A percentile compares a stretch with the other conserved stretches of the same genome.
Conservation (phyloP, 129 eudicot genomes). For the Tagetes patula region DNA sequence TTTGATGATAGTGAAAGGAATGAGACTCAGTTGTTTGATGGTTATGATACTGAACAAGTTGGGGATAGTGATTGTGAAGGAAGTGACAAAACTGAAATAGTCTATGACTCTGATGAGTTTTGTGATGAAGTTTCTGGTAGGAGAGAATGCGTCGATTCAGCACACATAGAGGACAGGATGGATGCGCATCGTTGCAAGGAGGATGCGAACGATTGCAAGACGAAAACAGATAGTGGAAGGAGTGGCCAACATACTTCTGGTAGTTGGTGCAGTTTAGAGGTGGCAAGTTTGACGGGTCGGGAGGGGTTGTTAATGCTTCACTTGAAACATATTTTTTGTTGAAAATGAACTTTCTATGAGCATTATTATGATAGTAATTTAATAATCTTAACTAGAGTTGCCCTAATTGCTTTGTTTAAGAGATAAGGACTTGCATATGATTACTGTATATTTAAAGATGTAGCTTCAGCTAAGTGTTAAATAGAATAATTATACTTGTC, state of each 20-base stretch:
- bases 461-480: neutral
- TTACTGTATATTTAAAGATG: neutral
- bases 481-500: neutral
- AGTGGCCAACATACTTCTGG: constrained; percentile 49
- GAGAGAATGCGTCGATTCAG: constrained; percentile 1
- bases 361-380: neutral
- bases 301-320: neutral
- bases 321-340: neutral
- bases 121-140: constrained; percentile 38
- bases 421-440: neutral
- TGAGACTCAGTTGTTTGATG: constrained; percentile 51
- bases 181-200: constrained; percentile 7
- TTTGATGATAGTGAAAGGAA: constrained; percentile 17
- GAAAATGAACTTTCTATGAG: neutral
- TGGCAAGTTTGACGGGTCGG: constrained; percentile 2
- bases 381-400: neutral
- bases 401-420: neutral
- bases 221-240: constrained; percentile 23
- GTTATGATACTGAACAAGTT: constrained; percentile 50
- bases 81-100: constrained; percentile 38
- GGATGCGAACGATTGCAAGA: constrained; percentile 24
- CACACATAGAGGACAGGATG: neutral
- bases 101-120: constrained; percentile 44
- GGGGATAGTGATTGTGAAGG: constrained; percentile 43
- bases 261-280: constrained; percentile 22